Percentiles rank a stretch among this genome's conserved stretches.
These are phyloP conservation scores for Xerocomus nothofagi DNA, from an alignment of 1,284 basidiomycete species.

Conservation along the genomic window DNA sequence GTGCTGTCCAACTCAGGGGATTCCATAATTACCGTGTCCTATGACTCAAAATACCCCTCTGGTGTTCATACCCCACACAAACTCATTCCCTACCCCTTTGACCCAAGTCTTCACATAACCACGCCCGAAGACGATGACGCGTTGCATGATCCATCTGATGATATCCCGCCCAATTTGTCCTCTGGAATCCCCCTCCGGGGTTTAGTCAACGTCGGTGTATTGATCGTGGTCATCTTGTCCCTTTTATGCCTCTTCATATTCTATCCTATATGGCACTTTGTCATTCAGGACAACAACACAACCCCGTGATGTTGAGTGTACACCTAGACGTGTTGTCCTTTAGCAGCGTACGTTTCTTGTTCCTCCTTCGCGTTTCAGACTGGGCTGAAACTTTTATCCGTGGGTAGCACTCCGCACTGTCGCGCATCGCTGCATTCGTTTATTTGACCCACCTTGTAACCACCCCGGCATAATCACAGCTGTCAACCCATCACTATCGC, in stretches of 20 bases:
- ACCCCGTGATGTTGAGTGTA: conserved; percentile 6
- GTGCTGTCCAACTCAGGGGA: conserved; percentile 47
- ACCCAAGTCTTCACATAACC: conserved; percentile 59
- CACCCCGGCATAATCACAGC: not conserved
- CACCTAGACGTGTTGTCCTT: not conserved
- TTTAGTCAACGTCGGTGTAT: conserved; percentile 54
- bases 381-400: not conserved
- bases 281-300: conserved; percentile 1
- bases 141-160: conserved; percentile 54
- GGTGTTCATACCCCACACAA: conserved; percentile 41
- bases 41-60: conserved; percentile 65
- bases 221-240: conserved; percentile 48
- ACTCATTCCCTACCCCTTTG: conserved; percentile 66
- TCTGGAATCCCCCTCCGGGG: conserved; percentile 52
- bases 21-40: conserved; percentile 52
- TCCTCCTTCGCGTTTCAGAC: not conserved
- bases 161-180: conserved; percentile 26
- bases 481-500: not conserved
- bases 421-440: conserved; percentile 10
- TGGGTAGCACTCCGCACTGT: not conserved
- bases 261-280: conserved; percentile 65
- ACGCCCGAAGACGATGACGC: conserved; percentile 63
- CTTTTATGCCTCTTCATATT: conserved; percentile 70
- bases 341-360: conserved; percentile 11
- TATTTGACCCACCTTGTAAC: conserved; percentile 4